Percentiles rank a stretch among this genome's conserved stretches.
Conservation (phyloP, 2,329 filamentous ascomycete species). For the Bimuria novae-zelandiae region DNA sequence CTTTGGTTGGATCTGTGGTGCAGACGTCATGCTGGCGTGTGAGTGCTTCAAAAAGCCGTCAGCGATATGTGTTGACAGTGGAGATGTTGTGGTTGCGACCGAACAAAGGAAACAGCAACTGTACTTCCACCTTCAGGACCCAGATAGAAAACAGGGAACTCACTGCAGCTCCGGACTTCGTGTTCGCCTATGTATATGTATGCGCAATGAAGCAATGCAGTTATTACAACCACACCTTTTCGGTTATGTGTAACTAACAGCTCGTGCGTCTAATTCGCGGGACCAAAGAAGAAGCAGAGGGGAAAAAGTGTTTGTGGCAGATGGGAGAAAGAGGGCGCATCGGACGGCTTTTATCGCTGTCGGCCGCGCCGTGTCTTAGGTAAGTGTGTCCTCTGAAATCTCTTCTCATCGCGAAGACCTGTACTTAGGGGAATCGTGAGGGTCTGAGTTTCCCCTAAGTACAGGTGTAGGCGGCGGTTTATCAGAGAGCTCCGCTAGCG, state of each 20-base stretch:
- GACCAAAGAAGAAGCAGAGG: conserved; percentile 10
- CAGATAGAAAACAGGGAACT: neutral
- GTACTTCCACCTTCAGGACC: neutral
- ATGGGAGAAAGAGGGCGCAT: conserved; percentile 15
- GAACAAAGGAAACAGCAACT: conserved; percentile 1
- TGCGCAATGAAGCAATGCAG: conserved; percentile 7
- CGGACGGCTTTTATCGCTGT: conserved; percentile 35
- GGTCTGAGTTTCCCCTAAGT: conserved; percentile 36
- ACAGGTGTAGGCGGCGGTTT: conserved; percentile 32
- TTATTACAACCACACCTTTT: conserved; percentile 7
- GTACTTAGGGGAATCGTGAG: conserved; percentile 39
- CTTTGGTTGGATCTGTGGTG: conserved; percentile 65
- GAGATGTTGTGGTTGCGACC: neutral
- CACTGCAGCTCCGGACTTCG: neutral
- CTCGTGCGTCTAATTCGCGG: conserved; percentile 4
- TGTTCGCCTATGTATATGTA: conserved; percentile 3
- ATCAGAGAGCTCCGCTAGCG: conserved; percentile 37
- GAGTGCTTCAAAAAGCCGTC: neutral
- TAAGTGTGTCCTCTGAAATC: conserved; percentile 35
- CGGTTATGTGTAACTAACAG: conserved; percentile 12
- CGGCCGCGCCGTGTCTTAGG: conserved; percentile 38
- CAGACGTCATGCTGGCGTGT: conserved; percentile 54
- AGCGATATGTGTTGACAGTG: neutral
- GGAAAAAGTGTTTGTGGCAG: conserved; percentile 2
- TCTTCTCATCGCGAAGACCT: conserved; percentile 35